Percentiles rank a stretch among this genome's conserved stretches.
Evolutionary conservation across 495 filamentous ascomycete genomes (phyloP).

Genomic region (Aspergillus carlsbadensis): DNA sequence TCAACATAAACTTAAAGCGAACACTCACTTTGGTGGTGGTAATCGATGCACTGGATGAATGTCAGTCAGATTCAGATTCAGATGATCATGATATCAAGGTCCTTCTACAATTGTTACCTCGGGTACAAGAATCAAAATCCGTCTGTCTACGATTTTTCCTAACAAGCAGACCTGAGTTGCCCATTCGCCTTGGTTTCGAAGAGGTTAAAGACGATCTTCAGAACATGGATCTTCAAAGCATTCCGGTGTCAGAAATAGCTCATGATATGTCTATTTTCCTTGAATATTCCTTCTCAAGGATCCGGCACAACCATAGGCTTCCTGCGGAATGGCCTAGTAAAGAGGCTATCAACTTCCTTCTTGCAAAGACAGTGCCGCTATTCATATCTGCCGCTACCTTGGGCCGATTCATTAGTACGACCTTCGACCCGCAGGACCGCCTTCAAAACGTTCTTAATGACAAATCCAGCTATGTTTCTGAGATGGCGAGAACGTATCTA

Average conservation of each 20-base stretch:
- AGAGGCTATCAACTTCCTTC: constrained; percentile 8
- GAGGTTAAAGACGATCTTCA: background rate
- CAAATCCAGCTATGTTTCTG: constrained; percentile 8
- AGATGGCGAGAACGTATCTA: constrained; percentile 20
- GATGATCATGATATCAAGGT: constrained; percentile 32
- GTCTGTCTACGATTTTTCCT: constrained; percentile 24
- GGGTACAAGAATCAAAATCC: background rate
- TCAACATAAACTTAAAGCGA: background rate
- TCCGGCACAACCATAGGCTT: constrained; percentile 7
- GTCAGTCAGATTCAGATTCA: constrained; percentile 17
- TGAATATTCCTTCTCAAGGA: constrained; percentile 11
- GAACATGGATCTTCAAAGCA: constrained; percentile 4
- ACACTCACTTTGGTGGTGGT: constrained; percentile 28
- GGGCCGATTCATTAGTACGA: constrained; percentile 25
- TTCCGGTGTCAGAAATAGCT: constrained; percentile 19
- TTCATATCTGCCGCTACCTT: constrained; percentile 33
- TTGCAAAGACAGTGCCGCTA: constrained; percentile 20
- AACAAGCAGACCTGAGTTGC: constrained; percentile 43
- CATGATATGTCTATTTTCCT: constrained; percentile 27
- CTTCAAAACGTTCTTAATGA: constrained; percentile 15
- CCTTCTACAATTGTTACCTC: constrained; percentile 27
- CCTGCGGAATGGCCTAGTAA: constrained; percentile 36
- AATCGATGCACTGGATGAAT: constrained; percentile 52
- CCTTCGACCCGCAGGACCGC: constrained; percentile 15
- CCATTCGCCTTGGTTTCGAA: constrained; percentile 31